Evolutionary conservation across 2,329 filamentous ascomycete species (phyloP).

Genomic region (Pestalotiopsis sp.): DNA sequence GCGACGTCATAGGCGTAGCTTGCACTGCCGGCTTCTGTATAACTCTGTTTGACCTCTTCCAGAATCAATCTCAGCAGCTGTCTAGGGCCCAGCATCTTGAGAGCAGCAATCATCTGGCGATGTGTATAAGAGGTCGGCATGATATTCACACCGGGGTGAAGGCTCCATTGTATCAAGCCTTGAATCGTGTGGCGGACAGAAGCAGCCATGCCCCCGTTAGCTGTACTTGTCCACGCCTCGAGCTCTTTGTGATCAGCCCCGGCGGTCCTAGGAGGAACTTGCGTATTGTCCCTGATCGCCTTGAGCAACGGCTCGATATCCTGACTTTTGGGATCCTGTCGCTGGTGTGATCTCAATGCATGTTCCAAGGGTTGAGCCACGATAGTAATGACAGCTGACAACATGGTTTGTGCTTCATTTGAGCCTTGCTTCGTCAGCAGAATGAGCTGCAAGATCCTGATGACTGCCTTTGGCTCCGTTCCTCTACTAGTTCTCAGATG

Average conservation of each 20-base stretch:
- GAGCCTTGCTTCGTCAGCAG: conserved; percentile 72
- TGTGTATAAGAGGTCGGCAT: conserved; percentile 73
- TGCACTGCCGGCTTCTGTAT: conserved; percentile 58
- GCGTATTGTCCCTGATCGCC: conserved; percentile 64
- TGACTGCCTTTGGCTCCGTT: conserved; percentile 67
- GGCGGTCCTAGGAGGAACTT: conserved; percentile 61
- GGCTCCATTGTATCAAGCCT: conserved; percentile 68
- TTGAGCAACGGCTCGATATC: conserved; percentile 71
- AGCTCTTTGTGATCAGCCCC: conserved; percentile 68
- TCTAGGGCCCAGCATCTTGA: conserved; percentile 64
- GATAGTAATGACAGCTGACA: conserved; percentile 71
- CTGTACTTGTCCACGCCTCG: conserved; percentile 65
- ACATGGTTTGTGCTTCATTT: conserved; percentile 71
- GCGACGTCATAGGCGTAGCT: conserved; percentile 70
- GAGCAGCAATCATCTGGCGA: conserved; percentile 65
- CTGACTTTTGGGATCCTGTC: conserved; percentile 66
- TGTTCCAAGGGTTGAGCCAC: conserved; percentile 71
- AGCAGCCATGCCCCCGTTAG: conserved; percentile 57
- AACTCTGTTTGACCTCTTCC: conserved; percentile 66
- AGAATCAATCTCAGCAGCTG: conserved; percentile 64
- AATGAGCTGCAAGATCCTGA: conserved; percentile 74
- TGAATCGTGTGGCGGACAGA: conserved; percentile 65
- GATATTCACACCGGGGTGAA: conserved; percentile 55
- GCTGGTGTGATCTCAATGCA: conserved; percentile 67
- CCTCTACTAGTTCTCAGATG: conserved; percentile 69